Percentiles rank a stretch among this genome's conserved stretches.
Evolutionary conservation across 2,329 filamentous ascomycete genomes (phyloP).

Genomic region (Xylaria digitata): DNA sequence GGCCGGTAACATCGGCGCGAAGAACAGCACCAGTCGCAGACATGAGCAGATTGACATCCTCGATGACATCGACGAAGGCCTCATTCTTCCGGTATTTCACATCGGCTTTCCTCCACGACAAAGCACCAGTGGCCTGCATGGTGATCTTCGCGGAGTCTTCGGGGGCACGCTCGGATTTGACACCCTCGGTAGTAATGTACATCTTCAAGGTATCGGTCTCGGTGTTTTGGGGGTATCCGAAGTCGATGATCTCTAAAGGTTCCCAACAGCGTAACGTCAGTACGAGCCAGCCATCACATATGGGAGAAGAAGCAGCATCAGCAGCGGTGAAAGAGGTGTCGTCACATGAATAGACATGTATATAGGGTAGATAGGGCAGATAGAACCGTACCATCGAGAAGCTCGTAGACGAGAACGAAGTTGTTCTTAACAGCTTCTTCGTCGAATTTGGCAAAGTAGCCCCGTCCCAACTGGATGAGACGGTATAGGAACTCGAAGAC

Average conservation of each 20-base stretch:
- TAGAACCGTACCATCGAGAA: conserved; percentile 78
- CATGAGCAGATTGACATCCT: conserved; percentile 98
- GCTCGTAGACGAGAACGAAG: conserved; percentile 97
- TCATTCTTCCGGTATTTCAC: conserved; percentile 99
- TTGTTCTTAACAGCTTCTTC: conserved; percentile 99
- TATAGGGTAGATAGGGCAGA: neutral
- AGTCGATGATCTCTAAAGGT: conserved; percentile 91
- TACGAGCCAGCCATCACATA: neutral
- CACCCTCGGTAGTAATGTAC: conserved; percentile 99
- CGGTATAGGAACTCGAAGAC: conserved; percentile 98
- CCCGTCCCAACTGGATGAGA: conserved; percentile 87
- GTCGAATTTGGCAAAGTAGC: conserved; percentile 99
- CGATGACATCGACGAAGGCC: conserved; percentile 98
- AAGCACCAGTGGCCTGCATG: conserved; percentile 96
- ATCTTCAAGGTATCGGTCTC: conserved; percentile 99
- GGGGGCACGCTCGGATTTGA: conserved; percentile 87
- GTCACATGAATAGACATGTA: neutral
- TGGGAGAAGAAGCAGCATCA: no score
- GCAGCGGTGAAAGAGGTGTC: no score
- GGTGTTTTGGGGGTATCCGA: conserved; percentile 98
- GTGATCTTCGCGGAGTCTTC: conserved; percentile 98
- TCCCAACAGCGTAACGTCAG: conserved; percentile 11
- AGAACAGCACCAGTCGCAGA: conserved; percentile 96
- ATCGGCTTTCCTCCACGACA: conserved; percentile 96
- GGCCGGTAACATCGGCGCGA: conserved; percentile 93